Evolutionary conservation across 2,329 filamentous ascomycete genomes (phyloP).

Genomic region (Gaeumannomyces tritici): DNA sequence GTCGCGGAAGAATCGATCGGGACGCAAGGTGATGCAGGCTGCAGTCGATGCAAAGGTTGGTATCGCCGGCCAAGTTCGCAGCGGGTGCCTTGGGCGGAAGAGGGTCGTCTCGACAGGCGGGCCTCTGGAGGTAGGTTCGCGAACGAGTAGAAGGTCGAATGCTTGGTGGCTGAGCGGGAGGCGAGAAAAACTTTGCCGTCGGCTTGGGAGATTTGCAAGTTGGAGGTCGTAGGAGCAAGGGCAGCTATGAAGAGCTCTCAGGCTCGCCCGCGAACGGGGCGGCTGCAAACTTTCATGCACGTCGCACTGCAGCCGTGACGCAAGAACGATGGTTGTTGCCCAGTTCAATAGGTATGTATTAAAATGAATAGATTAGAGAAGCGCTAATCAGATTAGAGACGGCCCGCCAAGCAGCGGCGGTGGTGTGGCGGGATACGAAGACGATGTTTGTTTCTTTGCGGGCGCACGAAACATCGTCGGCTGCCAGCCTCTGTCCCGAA

Average conservation of each 20-base stretch:
- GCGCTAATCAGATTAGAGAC: background rate
- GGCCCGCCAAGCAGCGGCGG: background rate
- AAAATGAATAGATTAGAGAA: background rate
- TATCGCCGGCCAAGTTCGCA: background rate
- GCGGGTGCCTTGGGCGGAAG: background rate
- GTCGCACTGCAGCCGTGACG: background rate
- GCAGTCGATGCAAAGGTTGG: background rate
- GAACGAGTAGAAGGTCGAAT: no score
- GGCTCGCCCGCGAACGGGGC: background rate
- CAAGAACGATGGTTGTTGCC: background rate
- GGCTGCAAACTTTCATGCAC: background rate
- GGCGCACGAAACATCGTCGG: background rate
- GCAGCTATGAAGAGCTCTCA: background rate
- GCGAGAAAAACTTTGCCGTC: background rate
- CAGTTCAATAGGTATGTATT: background rate
- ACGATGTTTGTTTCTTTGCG: background rate
- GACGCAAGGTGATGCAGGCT: background rate
- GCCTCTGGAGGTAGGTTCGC: no score
- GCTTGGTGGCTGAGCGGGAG: background rate
- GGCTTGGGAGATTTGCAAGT: background rate
- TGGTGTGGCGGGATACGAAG: background rate
- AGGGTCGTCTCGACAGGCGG: background rate
- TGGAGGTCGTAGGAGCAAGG: no score
- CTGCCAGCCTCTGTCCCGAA: background rate
- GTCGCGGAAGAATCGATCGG: background rate